These are phyloP conservation scores for Gossypium rotundifolium DNA, from an alignment of 345 rosid genomes.

Conservation along the genomic window DNA sequence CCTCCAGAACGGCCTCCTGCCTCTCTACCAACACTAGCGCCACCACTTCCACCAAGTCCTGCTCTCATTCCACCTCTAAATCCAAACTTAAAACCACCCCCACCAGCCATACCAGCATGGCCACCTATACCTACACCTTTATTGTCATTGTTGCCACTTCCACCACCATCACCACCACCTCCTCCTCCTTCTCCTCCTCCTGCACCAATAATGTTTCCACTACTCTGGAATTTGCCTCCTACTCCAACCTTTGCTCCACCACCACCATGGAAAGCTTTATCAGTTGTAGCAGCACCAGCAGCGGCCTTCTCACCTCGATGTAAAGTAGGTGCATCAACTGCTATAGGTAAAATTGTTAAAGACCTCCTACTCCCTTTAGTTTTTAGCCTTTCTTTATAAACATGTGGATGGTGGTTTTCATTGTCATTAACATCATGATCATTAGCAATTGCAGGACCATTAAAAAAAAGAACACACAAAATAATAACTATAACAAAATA, in stretches of 20 bases:
- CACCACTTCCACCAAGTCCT: neutral
- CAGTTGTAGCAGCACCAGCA: no score
- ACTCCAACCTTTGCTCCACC: no score
- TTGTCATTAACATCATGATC: no score
- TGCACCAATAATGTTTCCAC: neutral
- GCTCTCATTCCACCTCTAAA: no score
- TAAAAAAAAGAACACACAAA: neutral
- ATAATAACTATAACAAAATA: neutral
- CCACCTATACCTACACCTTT: neutral
- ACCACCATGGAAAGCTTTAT: neutral
- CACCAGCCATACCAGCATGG: neutral
- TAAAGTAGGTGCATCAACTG: neutral
- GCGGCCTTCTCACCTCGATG: no score
- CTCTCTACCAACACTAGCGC: neutral
- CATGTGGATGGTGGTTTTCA: no score
- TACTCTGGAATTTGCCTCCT: neutral
- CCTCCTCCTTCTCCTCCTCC: neutral
- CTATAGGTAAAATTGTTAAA: neutral
- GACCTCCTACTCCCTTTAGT: neutral
- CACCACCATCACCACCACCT: no score
- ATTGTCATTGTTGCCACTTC: rapidly evolving
- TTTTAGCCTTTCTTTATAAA: no score
- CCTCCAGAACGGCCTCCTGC: neutral
- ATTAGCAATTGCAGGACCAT: neutral
- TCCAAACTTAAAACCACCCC: neutral